Conservation (phyloP, 805 yeast species). For the Nakazawaea ishiwadae region DNA sequence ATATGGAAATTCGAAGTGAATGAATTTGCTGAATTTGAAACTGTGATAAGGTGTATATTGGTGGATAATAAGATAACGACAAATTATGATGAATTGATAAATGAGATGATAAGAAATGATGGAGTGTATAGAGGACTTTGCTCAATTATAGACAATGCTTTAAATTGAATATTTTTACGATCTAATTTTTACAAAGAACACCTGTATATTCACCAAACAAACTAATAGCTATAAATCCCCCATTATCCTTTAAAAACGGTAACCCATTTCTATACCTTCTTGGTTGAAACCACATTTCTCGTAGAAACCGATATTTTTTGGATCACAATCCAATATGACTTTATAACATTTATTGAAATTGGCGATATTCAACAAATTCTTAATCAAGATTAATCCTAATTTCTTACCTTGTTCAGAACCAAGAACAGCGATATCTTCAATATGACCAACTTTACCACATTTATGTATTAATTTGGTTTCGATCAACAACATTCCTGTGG, state of each 20-base stretch:
- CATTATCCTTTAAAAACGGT: constrained; percentile 29
- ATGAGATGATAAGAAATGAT: constrained; percentile 6
- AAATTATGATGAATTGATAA: constrained; percentile 9
- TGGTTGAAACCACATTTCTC: constrained; percentile 76
- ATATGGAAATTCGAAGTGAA: constrained; percentile 10
- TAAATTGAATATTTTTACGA: too few relatives aligned
- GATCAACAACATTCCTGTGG: constrained; percentile 75
- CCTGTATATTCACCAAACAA: too few relatives aligned
- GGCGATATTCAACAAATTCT: constrained; percentile 56
- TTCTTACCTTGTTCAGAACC: constrained; percentile 75
- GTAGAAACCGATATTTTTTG: constrained; percentile 78
- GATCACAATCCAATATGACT: constrained; percentile 83
- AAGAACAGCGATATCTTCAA: constrained; percentile 88
- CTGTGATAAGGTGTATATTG: constrained; percentile 6
- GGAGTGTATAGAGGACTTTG: constrained; percentile 8
- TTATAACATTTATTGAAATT: constrained; percentile 70
- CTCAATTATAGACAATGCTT: constrained; percentile 7
- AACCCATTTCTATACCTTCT: constrained; percentile 69
- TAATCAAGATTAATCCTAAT: constrained; percentile 67
- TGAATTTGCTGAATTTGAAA: constrained; percentile 11
- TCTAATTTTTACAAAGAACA: too few relatives aligned
- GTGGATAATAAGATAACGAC: background rate
- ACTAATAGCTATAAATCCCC: too few relatives aligned
- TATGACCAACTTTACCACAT: constrained; percentile 86
- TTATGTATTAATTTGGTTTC: constrained; percentile 82